A percentile compares a stretch with the other conserved stretches of the same genome.
phyloP scores from a whole-genome alignment of 176 grass and related monocot genomes.

The Melocanna baccifera region DNA sequence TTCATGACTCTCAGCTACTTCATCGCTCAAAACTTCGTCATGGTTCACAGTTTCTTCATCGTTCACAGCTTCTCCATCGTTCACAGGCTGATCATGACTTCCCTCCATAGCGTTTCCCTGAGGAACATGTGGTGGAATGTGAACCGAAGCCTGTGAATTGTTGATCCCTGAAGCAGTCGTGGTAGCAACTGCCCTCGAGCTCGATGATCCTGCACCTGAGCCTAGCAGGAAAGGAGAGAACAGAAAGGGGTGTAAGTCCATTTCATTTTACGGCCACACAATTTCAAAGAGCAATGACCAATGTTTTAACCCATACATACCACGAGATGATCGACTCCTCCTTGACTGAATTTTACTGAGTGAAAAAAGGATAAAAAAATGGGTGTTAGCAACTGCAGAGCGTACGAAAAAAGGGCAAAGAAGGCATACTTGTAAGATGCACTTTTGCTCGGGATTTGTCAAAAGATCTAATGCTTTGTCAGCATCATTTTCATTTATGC shows the following conservation, averaged over 20 bases:
- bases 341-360: constrained; percentile 66
- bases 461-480: constrained; percentile 82
- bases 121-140: neutral
- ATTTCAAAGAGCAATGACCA: neutral
- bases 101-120: constrained; percentile 14
- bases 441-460: constrained; percentile 91
- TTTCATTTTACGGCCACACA: neutral
- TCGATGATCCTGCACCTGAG: constrained; percentile 19
- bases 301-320: constrained; percentile 21
- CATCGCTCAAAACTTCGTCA: constrained; percentile 12
- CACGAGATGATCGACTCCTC: constrained; percentile 25
- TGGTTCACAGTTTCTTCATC: neutral
- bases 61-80: neutral
- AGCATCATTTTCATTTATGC: constrained; percentile 80
- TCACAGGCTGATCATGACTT: neutral
- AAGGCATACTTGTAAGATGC: constrained; percentile 62
- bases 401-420: neutral
- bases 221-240: neutral
- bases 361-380: neutral
- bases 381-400: constrained; percentile 27
- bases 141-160: constrained; percentile 12
- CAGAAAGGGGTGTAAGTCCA: neutral
- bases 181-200: constrained; percentile 27
- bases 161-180: constrained; percentile 13
- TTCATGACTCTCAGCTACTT: constrained; percentile 6